phyloP scores from a whole-genome alignment of 2,329 filamentous ascomycete genomes.

The Penicillium sp. region DNA sequence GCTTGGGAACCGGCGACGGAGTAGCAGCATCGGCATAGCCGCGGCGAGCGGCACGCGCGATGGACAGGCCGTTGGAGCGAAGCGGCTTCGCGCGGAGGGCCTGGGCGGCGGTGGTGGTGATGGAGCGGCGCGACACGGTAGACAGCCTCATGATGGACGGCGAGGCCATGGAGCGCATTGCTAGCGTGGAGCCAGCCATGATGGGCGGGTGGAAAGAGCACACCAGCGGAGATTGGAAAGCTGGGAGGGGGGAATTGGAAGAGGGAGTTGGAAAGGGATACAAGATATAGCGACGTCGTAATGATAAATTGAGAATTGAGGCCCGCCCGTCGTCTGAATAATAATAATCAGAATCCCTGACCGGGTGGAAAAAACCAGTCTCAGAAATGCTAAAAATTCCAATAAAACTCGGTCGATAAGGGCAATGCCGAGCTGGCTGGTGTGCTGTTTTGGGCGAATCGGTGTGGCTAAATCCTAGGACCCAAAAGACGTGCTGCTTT shows the following conservation, averaged over 20 bases:
- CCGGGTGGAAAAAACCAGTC: not conserved
- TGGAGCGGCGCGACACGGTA: conserved; percentile 40
- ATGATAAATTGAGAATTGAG: not conserved
- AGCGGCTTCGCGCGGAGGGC: conserved; percentile 31
- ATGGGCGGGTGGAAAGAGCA: conserved; percentile 23
- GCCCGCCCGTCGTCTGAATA: not conserved
- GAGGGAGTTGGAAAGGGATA: conserved; percentile 7
- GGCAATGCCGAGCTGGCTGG: not conserved
- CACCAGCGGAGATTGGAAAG: conserved; percentile 22
- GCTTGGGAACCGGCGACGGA: conserved; percentile 39
- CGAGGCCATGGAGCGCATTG: conserved; percentile 38
- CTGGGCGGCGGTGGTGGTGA: conserved; percentile 32
- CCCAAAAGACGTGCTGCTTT: not conserved
- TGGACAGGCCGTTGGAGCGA: conserved; percentile 27
- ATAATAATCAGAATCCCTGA: not conserved
- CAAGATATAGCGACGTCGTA: not conserved
- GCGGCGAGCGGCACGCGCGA: conserved; percentile 47
- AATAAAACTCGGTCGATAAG: conserved; percentile 18
- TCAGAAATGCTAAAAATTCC: not conserved
- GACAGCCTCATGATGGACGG: conserved; percentile 37
- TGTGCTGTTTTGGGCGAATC: conserved; percentile 41
- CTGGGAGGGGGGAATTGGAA: conserved; percentile 15
- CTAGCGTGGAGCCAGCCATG: conserved; percentile 41
- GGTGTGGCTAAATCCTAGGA: conserved; percentile 31
- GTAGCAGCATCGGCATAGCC: conserved; percentile 54